phyloP scores from a whole-genome alignment of 768 basidiomycete genomes.

The Asterophora parasitica region DNA sequence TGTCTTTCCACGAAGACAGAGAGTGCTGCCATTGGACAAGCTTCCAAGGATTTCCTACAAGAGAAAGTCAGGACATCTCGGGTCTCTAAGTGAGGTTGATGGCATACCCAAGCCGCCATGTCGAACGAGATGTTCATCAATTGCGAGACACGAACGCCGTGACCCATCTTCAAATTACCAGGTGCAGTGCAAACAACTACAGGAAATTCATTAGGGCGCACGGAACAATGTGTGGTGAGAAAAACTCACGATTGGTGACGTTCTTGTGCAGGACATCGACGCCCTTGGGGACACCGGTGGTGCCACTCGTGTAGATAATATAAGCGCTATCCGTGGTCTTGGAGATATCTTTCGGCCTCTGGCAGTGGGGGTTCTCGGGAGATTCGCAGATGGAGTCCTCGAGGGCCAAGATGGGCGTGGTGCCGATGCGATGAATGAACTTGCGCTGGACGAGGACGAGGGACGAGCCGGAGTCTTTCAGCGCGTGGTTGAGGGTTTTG shows the following conservation, averaged over 20 bases:
- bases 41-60: slow-evolving; percentile 49
- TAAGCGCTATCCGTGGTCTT: slow-evolving; percentile 42
- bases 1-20: slow-evolving; percentile 47
- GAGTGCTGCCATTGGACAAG: slow-evolving; percentile 45
- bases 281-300: slow-evolving; percentile 55
- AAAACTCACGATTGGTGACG: slow-evolving; percentile 49
- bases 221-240: slow-evolving; percentile 3
- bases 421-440: slow-evolving; percentile 28
- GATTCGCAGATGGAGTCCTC: slow-evolving; percentile 21
- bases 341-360: slow-evolving; percentile 32
- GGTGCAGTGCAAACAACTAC: slow-evolving; percentile 37
- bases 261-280: slow-evolving; percentile 53
- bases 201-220: neutral
- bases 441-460: slow-evolving; percentile 39
- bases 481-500: slow-evolving; percentile 45
- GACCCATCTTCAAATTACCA: slow-evolving; percentile 52
- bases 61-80: slow-evolving; percentile 36
- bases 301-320: slow-evolving; percentile 59
- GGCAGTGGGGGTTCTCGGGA: slow-evolving; percentile 25
- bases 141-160: slow-evolving; percentile 51
- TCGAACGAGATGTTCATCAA: slow-evolving; percentile 62
- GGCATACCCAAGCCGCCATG: slow-evolving; percentile 54
- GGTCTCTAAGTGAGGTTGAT: neutral
- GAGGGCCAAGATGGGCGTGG: slow-evolving; percentile 14
- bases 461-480: slow-evolving; percentile 40